Base-by-base conservation (phyloP, 495 filamentous ascomycete species). In the Barbatosphaeria neglecta region DNA sequence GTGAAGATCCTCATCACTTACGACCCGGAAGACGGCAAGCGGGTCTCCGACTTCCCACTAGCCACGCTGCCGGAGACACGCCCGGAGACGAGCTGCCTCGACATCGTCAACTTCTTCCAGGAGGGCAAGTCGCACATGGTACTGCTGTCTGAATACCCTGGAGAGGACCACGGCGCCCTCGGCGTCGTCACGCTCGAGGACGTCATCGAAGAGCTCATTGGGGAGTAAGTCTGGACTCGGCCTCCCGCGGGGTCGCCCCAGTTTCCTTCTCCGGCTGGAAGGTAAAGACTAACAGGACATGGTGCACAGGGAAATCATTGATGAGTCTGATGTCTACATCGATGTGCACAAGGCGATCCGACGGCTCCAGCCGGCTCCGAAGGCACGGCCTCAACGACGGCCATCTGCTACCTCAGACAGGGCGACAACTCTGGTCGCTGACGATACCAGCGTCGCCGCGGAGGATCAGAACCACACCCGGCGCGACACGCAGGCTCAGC, bases 121-220 rank as follows among this genome's bases (percentile, higher is more conserved):
- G 90, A 98, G 66, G 92, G 92, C 44, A 97, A 97, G 61, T 94
- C 88, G 9, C 92, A 98, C 64, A 97, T 98, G 93, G 90, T 97
- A 9, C 73, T 98, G 22, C 90, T 96, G 9, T 95, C 89, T 6
- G 85, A 94, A 53, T 81, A 73, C 48, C 92, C 92, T 2, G 88
- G 92, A 11, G 83, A 93, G 50, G 81, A 93, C 56, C 79, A 84
- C 49, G 92, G 92, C 31, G 87, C 90, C 1, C 67, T 95, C 15
- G 92, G 92, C 19, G 92, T 98, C 1, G 86, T 97, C 10, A 98
- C 92, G 0, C 67, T 98, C 3, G 92, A 98, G 63, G 92, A 98
- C 67, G 93, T 97, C 10, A 97, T 97, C 50, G 92, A 98, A 61
- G 92, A 98, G 60, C 69, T 98, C 28, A 97, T 98, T 61, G 92